Base-by-base conservation (phyloP, 1,284 basidiomycete species). In the Ustilago cynodontis region DNA sequence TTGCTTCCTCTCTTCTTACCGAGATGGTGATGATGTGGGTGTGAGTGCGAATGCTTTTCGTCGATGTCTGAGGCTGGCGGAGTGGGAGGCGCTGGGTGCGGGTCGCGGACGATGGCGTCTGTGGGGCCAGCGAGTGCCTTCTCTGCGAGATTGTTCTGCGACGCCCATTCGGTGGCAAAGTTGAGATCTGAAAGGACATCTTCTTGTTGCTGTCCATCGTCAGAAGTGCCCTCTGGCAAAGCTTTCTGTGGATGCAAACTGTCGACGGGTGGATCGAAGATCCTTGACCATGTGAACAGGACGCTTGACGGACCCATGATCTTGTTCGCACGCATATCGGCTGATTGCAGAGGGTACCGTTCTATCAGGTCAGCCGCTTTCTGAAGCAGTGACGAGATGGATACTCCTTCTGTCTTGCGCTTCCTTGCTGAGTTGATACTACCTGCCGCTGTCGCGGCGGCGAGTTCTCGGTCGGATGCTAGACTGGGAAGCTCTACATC, bases 251-350 rank as follows among this genome's bases (percentile, higher is more conserved):
- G 7, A 13, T 29, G 24, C 47, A 49, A 16, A 24, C 28, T 24
- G 47, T 35, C 20, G 20, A 4, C 29, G 2, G 20, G 29, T 2
- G 31, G 24, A 24, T 49, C 51, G 29, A 67, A 75, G 14, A 57
- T n/a, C 11, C 18, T 13, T 1, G 58, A 22, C 78, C 80, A 81
- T 11, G 78, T 82, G 43, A 76, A 76, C 6, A 83, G 57, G 26
- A 77, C 78, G 49, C 82, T 82, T 2, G 43, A 39, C 3, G 57
- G 47, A 6, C 77, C 77, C 66, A 83, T 76, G 59, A 80, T 65
- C 2, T 35, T 59, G 29, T 59, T 53, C 10, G 67, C 77, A 6
- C 29, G 56, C 28, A 74, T 41, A 8, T 45, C 53, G 9, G 57
- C 52, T 22, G 64, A 63, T 16, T 28, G 11, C 11, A 80, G 33